A percentile compares a stretch with the other conserved stretches of the same genome.
These are phyloP conservation scores for Fraxinus nigra DNA, from an alignment of 305 asterid species.

Conservation along the genomic window DNA sequence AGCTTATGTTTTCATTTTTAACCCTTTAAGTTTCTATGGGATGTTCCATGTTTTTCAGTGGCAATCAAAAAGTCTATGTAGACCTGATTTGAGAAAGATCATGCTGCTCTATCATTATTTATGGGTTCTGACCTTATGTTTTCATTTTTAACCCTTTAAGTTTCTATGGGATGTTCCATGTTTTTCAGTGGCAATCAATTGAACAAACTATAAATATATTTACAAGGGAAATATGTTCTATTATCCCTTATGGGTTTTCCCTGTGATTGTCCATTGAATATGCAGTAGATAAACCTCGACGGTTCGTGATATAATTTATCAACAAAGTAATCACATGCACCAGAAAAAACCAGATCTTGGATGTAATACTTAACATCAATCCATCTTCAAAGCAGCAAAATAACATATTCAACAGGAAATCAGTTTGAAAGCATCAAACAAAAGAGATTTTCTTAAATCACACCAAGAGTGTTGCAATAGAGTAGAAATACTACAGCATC, in stretches of 20 bases:
- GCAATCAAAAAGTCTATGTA: neutral
- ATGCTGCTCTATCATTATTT: neutral
- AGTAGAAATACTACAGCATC: neutral
- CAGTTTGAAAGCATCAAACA: neutral
- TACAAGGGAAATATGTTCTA: neutral
- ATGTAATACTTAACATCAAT: neutral
- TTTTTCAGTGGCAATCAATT: neutral
- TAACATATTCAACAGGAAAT: neutral
- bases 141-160: neutral
- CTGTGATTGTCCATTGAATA: neutral
- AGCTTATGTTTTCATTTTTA: neutral
- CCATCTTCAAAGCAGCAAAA: neutral
- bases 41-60: neutral
- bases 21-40: neutral
- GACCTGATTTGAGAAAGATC: neutral
- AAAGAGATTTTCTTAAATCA: neutral
- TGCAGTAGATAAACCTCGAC: neutral
- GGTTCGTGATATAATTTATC: neutral
- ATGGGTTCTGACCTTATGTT: neutral
- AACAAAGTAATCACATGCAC: neutral
- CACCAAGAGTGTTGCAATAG: neutral
- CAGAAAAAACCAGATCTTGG: neutral
- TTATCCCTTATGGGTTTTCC: neutral
- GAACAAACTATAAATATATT: neutral
- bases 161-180: neutral